Percentiles rank a stretch among this genome's conserved stretches.
Conservation (phyloP, 495 filamentous ascomycete species). For the Neurospora sp. region DNA sequence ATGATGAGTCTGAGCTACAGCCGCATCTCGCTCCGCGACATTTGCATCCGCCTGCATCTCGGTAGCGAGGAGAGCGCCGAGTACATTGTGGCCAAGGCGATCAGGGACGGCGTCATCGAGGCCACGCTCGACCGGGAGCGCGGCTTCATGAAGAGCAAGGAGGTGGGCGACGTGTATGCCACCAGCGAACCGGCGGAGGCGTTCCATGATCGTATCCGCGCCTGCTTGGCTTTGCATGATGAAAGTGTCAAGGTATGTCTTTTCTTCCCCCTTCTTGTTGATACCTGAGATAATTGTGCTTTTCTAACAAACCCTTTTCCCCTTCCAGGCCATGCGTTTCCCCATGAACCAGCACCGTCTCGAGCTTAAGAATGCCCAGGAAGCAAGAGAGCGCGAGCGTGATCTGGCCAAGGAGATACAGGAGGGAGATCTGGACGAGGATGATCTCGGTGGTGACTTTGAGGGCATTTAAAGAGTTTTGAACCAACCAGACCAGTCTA, state of each 20-base stretch:
- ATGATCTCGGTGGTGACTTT: conserved; percentile 93
- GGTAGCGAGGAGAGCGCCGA: conserved; percentile 92
- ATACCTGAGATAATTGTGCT: too few relatives aligned
- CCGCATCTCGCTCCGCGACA: conserved; percentile 92
- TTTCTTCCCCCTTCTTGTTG: neutral
- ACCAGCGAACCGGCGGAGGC: conserved; percentile 92
- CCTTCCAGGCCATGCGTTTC: conserved; percentile 81
- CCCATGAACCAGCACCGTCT: conserved; percentile 99
- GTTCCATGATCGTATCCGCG: conserved; percentile 91
- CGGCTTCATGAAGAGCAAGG: conserved; percentile 98
- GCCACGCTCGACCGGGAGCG: conserved; percentile 87
- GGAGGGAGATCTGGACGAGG: conserved; percentile 94
- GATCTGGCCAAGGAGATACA: conserved; percentile 99
- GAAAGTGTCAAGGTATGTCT: conserved; percentile 87
- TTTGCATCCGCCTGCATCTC: conserved; percentile 88
- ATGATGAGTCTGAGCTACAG: conserved; percentile 99
- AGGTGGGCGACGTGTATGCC: conserved; percentile 87
- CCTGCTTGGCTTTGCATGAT: conserved; percentile 84
- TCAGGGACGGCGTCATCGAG: conserved; percentile 96
- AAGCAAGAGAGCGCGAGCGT: conserved; percentile 88
- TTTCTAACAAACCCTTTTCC: too few relatives aligned
- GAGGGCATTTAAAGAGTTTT: conserved; percentile 62
- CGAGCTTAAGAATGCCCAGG: conserved; percentile 94
- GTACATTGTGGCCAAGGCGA: conserved; percentile 98
- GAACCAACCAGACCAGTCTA: neutral